A percentile compares a stretch with the other conserved stretches of the same genome.
phyloP scores from a whole-genome alignment of 1,139 yeast genomes.

The Ogataea hybrid region DNA sequence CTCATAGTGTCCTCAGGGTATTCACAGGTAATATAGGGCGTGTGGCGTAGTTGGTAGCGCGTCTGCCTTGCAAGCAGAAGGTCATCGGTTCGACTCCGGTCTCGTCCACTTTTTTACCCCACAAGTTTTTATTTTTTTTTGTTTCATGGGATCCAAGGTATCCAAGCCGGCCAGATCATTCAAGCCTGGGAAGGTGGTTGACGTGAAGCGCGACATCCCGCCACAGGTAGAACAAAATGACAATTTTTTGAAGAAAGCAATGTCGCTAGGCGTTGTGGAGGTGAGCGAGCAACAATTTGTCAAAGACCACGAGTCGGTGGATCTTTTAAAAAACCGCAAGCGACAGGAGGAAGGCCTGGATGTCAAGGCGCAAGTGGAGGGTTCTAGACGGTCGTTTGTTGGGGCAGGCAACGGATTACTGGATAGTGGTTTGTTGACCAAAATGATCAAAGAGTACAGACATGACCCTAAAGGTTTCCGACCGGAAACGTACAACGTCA shows the following conservation, averaged over 20 bases:
- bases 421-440: conserved; percentile 18
- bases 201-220: background rate
- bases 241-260: conserved; percentile 14
- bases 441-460: conserved; percentile 24
- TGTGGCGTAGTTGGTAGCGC: too few species aligned
- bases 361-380: background rate
- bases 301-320: conserved; percentile 13
- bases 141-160: conserved; percentile 6
- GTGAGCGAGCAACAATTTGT: conserved; percentile 8
- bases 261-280: conserved; percentile 17
- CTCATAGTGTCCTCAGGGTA: too few species aligned
- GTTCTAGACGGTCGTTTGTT: background rate
- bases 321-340: conserved; percentile 15
- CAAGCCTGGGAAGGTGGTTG: conserved; percentile 1
- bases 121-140: background rate
- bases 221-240: conserved; percentile 1
- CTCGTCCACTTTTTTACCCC: too few species aligned
- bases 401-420: conserved; percentile 11
- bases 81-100: too few species aligned
- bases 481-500: too few species aligned
- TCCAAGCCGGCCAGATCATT: conserved; percentile 6
- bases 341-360: conserved; percentile 9
- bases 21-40: too few species aligned
- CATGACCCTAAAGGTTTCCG: conserved; percentile 9
- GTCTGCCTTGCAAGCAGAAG: too few species aligned